Evolutionary conservation across 106 monocot genomes (phyloP).

Genomic region (Dendrobium huoshanense): DNA sequence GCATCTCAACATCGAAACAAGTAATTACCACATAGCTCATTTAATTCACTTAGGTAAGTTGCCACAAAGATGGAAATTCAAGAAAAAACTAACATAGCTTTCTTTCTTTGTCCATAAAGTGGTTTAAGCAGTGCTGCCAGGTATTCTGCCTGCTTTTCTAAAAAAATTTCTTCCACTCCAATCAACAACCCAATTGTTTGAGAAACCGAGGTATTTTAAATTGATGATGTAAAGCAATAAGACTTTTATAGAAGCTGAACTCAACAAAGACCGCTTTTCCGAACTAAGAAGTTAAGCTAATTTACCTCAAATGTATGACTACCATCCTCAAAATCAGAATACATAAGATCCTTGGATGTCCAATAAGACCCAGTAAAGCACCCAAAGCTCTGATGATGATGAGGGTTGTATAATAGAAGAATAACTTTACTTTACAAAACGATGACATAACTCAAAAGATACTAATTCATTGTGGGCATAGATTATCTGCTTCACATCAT

Average conservation of each 20-base stretch:
- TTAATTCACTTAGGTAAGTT: not conserved
- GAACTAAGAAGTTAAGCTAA: not conserved
- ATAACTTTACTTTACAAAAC: too few species aligned
- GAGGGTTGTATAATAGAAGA: too few species aligned
- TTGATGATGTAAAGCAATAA: not conserved
- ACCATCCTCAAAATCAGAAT: conserved; percentile 82
- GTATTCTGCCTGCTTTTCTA: conserved; percentile 78
- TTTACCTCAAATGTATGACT: too few species aligned
- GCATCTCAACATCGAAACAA: conserved; percentile 47
- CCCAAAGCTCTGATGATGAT: too few species aligned
- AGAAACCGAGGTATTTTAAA: not conserved
- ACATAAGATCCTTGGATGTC: conserved; percentile 51
- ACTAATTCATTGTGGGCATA: too few species aligned
- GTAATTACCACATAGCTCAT: not conserved
- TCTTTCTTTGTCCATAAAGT: conserved; percentile 67
- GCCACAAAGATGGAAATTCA: not conserved
- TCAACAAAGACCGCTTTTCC: not conserved
- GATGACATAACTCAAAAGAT: too few species aligned
- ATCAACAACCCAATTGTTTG: conserved; percentile 92
- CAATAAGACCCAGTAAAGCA: too few species aligned
- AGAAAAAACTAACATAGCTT: too few species aligned
- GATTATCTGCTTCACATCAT: too few species aligned
- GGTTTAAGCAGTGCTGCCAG: conserved; percentile 71
- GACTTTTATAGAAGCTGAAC: not conserved
- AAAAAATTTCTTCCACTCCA: conserved; percentile 82